A percentile compares a stretch with the other conserved stretches of the same genome.
These are phyloP conservation scores for Castanea mollissima DNA, from an alignment of 306 rosid species.

Conservation along the genomic window DNA sequence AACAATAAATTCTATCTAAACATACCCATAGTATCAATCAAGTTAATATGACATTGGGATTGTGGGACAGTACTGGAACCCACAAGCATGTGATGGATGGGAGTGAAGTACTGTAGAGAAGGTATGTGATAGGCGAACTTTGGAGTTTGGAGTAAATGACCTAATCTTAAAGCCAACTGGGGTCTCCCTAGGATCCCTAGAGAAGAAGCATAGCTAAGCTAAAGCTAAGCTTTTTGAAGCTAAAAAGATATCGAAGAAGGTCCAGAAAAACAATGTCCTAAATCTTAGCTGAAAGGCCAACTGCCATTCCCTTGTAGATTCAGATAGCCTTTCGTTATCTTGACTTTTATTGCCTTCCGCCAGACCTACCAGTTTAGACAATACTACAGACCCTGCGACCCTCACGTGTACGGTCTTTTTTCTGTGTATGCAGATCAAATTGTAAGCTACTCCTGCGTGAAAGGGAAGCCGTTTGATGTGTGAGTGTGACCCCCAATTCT, in stretches of 20 bases:
- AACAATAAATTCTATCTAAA: too few relatives aligned
- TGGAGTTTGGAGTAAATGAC: constrained; percentile 11
- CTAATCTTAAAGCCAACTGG: background rate
- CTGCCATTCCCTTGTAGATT: constrained; percentile 27
- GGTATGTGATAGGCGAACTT: constrained; percentile 14
- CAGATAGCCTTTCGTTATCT: constrained; percentile 49
- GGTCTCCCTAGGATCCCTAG: too few relatives aligned
- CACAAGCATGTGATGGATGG: constrained; percentile 30
- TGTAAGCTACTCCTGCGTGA: too few relatives aligned
- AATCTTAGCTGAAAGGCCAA: constrained; percentile 25
- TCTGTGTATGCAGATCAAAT: too few relatives aligned
- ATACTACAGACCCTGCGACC: constrained; percentile 26
- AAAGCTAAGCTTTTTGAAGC: too few relatives aligned
- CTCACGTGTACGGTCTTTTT: constrained; percentile 21
- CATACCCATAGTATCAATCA: background rate
- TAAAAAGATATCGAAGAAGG: background rate
- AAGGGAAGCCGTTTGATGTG: too few relatives aligned
- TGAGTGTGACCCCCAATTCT: too few relatives aligned
- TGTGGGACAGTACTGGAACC: constrained; percentile 23
- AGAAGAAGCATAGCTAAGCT: too few relatives aligned
- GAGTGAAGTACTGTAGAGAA: background rate
- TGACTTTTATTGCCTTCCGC: constrained; percentile 52
- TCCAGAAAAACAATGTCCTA: constrained; percentile 34
- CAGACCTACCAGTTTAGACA: constrained; percentile 30
- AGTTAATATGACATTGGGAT: constrained; percentile 17